Evolutionary conservation across 75 land plant species (phyloP).

Genomic region (Pseudotsuga menziesii): DNA sequence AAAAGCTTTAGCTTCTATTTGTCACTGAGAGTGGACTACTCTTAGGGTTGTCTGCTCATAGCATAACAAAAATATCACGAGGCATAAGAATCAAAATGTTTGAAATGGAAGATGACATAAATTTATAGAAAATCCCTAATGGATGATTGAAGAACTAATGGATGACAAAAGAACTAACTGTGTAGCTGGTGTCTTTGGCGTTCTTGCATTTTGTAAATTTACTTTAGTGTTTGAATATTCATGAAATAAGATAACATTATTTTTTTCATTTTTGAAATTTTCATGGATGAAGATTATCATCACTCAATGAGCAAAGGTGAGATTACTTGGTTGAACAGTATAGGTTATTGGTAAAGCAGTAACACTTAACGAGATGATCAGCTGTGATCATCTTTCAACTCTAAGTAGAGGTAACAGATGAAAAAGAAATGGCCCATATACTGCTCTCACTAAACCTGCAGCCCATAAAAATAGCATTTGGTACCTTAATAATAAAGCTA

Average conservation of each 20-base stretch:
- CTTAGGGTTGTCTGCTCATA: no score
- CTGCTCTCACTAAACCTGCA: background rate
- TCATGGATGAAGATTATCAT: no score
- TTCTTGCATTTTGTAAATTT: no score
- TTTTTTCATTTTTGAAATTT: no score
- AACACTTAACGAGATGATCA: no score
- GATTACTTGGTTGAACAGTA: slow-evolving; percentile 28
- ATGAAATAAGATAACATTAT: no score
- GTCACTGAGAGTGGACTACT: background rate
- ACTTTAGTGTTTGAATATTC: no score
- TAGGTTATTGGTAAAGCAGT: slow-evolving; percentile 26
- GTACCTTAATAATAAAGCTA: background rate
- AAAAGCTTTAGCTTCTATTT: background rate
- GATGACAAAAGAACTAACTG: no score
- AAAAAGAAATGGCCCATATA: background rate
- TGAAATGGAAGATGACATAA: background rate
- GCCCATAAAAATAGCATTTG: background rate
- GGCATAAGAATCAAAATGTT: background rate
- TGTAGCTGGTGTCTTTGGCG: background rate
- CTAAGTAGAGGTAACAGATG: no score
- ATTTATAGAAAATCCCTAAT: background rate
- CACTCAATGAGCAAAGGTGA: no score
- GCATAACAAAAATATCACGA: background rate
- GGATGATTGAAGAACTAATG: background rate
- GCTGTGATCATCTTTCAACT: no score